Percentiles rank a stretch among this genome's conserved stretches.
phyloP scores from a whole-genome alignment of 2,329 filamentous ascomycete species.

The Blumeriella jaapii region DNA sequence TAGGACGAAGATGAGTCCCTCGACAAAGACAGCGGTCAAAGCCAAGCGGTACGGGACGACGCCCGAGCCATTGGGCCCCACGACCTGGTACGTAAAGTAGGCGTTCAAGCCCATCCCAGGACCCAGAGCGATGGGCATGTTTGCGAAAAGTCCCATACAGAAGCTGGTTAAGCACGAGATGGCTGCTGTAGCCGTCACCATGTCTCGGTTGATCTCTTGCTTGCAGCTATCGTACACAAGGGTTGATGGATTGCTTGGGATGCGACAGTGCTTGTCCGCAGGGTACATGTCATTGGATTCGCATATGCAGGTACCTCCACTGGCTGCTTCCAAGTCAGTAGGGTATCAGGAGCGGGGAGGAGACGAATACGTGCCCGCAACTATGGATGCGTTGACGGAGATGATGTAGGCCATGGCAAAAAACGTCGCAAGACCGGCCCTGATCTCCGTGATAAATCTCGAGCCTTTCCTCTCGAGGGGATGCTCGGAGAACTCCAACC shows the following conservation, averaged over 20 bases:
- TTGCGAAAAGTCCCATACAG: conserved; percentile 72
- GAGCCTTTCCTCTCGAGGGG: conserved; percentile 44
- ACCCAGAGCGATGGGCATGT: conserved; percentile 58
- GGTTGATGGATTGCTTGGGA: conserved; percentile 42
- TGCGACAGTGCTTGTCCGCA: conserved; percentile 18
- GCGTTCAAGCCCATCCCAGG: conserved; percentile 77
- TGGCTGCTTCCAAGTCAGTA: conserved; percentile 12
- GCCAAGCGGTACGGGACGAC: conserved; percentile 64
- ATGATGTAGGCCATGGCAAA: conserved; percentile 66
- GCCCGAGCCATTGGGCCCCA: conserved; percentile 65
- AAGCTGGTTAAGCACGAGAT: conserved; percentile 72
- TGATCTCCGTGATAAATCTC: conserved; percentile 72
- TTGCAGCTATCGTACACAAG: conserved; percentile 54
- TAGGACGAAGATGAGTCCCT: conserved; percentile 75
- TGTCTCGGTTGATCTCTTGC: conserved; percentile 44
- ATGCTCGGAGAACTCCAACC: conserved; percentile 72
- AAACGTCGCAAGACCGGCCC: conserved; percentile 67
- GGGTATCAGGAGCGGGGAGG: background rate
- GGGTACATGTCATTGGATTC: conserved; percentile 28
- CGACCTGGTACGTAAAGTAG: conserved; percentile 70
- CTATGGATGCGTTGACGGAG: conserved; percentile 44
- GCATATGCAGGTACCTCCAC: conserved; percentile 20
- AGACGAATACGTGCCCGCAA: conserved; percentile 18
- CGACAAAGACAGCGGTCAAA: conserved; percentile 77
- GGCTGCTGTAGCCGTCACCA: conserved; percentile 76